Evolutionary conservation across 2,329 filamentous ascomycete species (phyloP).

Genomic region (Clonostachys byssicola): DNA sequence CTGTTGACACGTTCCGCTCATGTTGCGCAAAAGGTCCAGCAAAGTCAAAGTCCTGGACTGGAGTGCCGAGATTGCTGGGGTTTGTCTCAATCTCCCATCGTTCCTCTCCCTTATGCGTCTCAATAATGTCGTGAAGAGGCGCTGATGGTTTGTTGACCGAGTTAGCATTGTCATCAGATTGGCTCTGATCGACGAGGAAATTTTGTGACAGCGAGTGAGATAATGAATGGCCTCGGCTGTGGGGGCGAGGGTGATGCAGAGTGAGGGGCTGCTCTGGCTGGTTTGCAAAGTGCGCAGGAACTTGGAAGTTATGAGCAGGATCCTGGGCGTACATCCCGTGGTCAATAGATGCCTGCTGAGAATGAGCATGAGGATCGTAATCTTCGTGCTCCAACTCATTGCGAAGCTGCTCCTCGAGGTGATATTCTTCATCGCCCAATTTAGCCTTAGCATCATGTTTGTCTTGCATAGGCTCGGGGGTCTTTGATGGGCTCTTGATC

Average conservation of each 20-base stretch:
- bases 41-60: slow-evolving; percentile 46
- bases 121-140: slow-evolving; percentile 32
- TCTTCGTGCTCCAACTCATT: slow-evolving; percentile 76
- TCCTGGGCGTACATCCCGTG: slow-evolving; percentile 22
- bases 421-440: slow-evolving; percentile 81
- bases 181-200: slow-evolving; percentile 55
- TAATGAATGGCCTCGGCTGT: slow-evolving; percentile 68
- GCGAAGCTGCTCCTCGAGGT: slow-evolving; percentile 74
- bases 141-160: slow-evolving; percentile 23
- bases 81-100: slow-evolving; percentile 69
- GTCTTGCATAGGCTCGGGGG: slow-evolving; percentile 47
- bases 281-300: slow-evolving; percentile 46
- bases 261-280: slow-evolving; percentile 50
- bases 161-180: slow-evolving; percentile 29
- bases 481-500: slow-evolving; percentile 48
- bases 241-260: slow-evolving; percentile 69
- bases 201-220: slow-evolving; percentile 68
- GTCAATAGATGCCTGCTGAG: slow-evolving; percentile 10
- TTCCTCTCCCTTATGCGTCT: slow-evolving; percentile 34
- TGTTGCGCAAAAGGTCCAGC: slow-evolving; percentile 39
- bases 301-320: slow-evolving; percentile 39
- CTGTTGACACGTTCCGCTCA: slow-evolving; percentile 48
- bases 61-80: slow-evolving; percentile 67
- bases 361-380: slow-evolving; percentile 50
- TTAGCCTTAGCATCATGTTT: slow-evolving; percentile 56